These are phyloP conservation scores for Dichomitus squalens DNA, from an alignment of 1,284 basidiomycete genomes.

Conservation along the genomic window DNA sequence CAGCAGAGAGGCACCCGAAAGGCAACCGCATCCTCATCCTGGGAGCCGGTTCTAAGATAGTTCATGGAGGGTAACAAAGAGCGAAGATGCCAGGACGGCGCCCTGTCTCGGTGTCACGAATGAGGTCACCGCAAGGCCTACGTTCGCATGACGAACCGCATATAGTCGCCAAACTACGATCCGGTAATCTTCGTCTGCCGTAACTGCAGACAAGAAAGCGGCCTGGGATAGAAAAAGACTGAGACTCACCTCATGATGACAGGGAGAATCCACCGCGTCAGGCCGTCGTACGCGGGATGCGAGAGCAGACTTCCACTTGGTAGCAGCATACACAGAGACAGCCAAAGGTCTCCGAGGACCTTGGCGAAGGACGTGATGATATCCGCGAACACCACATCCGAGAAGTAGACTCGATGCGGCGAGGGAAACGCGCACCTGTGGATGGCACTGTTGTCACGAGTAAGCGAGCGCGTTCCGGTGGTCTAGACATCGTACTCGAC, in stretches of 20 bases:
- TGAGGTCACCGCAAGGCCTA: no score
- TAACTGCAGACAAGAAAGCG: background rate
- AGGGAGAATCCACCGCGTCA: slow-evolving; percentile 76
- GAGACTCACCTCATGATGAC: slow-evolving; percentile 85
- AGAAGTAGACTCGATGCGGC: slow-evolving; percentile 74
- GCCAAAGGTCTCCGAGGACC: slow-evolving; percentile 93
- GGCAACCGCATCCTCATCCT: no score
- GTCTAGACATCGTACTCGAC: background rate
- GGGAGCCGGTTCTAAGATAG: no score
- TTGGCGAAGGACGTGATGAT: slow-evolving; percentile 96
- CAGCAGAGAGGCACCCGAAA: no score
- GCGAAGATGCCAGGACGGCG: no score
- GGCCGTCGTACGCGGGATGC: slow-evolving; percentile 63
- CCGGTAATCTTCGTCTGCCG: background rate
- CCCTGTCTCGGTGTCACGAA: no score
- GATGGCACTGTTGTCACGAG: slow-evolving; percentile 50
- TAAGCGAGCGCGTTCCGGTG: background rate
- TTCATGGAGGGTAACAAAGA: no score
- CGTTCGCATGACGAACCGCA: no score
- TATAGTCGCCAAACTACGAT: no score
- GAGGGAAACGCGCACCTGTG: slow-evolving; percentile 76
- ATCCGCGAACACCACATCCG: slow-evolving; percentile 94
- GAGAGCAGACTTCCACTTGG: slow-evolving; percentile 75
- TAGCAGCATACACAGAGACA: slow-evolving; percentile 81
- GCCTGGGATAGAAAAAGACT: background rate